A percentile compares a stretch with the other conserved stretches of the same genome.
phyloP scores from a whole-genome alignment of 257 asterid genomes.

The Thymus mandschuricus region DNA sequence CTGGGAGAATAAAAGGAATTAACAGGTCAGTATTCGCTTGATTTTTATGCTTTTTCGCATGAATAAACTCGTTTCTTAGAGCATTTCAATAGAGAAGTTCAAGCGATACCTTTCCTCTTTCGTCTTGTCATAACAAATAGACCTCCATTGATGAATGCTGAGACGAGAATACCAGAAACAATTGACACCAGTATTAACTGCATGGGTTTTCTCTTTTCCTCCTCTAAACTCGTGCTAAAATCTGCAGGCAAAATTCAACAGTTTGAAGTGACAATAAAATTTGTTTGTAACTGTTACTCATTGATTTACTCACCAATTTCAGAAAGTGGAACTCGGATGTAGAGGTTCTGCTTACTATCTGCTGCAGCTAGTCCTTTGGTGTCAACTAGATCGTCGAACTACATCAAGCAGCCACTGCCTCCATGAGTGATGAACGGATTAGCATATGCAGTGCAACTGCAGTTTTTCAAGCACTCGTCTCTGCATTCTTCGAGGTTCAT shows the following conservation, averaged over 20 bases:
- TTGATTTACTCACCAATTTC: constrained; percentile 10
- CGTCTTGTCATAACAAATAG: neutral
- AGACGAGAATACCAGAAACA: constrained; percentile 23
- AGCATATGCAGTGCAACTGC: constrained; percentile 27
- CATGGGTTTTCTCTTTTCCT: constrained; percentile 1
- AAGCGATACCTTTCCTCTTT: constrained; percentile 25
- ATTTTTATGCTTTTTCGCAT: neutral
- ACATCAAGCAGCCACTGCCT: constrained; percentile 35
- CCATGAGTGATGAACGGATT: constrained; percentile 29
- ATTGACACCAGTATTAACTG: constrained; percentile 21
- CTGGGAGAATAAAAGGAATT: neutral
- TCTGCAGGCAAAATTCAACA: neutral
- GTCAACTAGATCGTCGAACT: constrained; percentile 34
- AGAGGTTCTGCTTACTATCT: constrained; percentile 21
- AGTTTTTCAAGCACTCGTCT: constrained; percentile 10
- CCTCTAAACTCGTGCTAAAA: neutral
- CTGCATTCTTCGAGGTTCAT: constrained; percentile 29
- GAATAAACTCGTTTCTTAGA: no score
- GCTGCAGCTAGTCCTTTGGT: neutral
- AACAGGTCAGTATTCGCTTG: neutral
- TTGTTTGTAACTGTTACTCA: no score
- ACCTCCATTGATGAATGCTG: constrained; percentile 11
- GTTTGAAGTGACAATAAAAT: no score
- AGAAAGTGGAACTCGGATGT: constrained; percentile 21
- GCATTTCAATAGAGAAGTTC: neutral